phyloP scores from a whole-genome alignment of 2,329 filamentous ascomycete genomes.

The Ceratocystis alfenasii region DNA sequence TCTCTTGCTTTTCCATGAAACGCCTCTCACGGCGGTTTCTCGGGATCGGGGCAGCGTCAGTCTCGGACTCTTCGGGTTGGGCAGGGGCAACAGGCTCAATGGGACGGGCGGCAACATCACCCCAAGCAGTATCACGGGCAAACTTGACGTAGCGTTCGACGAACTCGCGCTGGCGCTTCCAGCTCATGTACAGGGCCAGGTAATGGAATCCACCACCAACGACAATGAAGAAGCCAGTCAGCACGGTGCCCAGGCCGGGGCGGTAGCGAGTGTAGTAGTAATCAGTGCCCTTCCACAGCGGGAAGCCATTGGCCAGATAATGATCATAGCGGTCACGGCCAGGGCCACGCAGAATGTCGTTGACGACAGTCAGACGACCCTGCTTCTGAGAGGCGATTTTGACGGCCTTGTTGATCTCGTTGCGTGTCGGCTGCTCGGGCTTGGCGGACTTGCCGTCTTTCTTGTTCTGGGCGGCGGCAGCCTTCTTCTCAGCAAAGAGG shows the following conservation, averaged over 20 bases:
- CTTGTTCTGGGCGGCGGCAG: conserved; percentile 35
- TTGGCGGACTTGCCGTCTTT: conserved; percentile 39
- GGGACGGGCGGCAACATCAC: conserved; percentile 58
- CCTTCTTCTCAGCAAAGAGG: conserved; percentile 58
- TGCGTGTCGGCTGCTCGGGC: conserved; percentile 59
- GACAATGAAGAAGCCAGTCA: conserved; percentile 68
- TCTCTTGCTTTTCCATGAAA: conserved; percentile 73
- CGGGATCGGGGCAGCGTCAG: conserved; percentile 41
- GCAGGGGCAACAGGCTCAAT: conserved; percentile 29
- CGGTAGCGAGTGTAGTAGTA: conserved; percentile 97
- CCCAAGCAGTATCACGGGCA: conserved; percentile 80
- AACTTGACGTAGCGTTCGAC: conserved; percentile 84
- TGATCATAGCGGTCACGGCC: conserved; percentile 84
- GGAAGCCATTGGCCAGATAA: conserved; percentile 87
- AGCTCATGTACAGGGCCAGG: conserved; percentile 68
- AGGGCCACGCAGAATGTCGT: conserved; percentile 71
- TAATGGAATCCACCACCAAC: conserved; percentile 83
- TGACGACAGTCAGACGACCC: conserved; percentile 70
- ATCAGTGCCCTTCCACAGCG: conserved; percentile 89
- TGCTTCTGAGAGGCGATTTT: conserved; percentile 76
- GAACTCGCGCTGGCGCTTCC: conserved; percentile 83
- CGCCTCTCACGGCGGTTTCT: conserved; percentile 80
- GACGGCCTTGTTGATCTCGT: conserved; percentile 64
- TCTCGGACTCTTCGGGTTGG: conserved; percentile 28
- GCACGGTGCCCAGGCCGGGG: conserved; percentile 74